Conservation (phyloP, 768 basidiomycete species). For the Tylopilus cervinicoccineus region DNA sequence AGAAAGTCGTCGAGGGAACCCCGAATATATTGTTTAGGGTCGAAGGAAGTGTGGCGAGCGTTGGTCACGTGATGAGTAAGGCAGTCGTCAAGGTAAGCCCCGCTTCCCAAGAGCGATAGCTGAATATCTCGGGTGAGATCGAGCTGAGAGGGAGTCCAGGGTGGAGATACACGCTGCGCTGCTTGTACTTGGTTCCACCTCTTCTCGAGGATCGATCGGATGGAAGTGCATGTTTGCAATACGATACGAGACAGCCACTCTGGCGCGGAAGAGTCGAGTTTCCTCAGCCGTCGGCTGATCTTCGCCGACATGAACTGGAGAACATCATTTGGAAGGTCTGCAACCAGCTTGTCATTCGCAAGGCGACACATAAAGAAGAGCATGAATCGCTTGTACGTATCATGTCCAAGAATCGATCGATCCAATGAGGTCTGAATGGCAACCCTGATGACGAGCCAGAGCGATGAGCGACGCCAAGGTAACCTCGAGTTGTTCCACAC, state of each 20-base stretch:
- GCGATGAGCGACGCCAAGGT: slow-evolving; percentile 48
- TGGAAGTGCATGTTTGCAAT: slow-evolving; percentile 31
- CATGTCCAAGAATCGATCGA: slow-evolving; percentile 8
- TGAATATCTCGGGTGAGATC: slow-evolving; percentile 29
- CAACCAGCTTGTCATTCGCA: slow-evolving; percentile 2
- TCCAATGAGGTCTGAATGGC: slow-evolving; percentile 37
- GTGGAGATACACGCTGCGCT: slow-evolving; percentile 23
- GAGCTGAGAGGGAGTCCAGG: slow-evolving; percentile 31
- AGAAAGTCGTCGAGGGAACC: slow-evolving; percentile 18
- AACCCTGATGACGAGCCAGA: slow-evolving; percentile 50
- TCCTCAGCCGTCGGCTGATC: slow-evolving; percentile 21
- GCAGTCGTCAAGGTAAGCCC: slow-evolving; percentile 24
- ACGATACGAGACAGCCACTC: slow-evolving; percentile 36
- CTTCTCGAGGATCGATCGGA: slow-evolving; percentile 21
- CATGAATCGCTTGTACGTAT: slow-evolving; percentile 33
- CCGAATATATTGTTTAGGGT: slow-evolving; percentile 2
- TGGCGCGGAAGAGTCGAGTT: slow-evolving; percentile 22
- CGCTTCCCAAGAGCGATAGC: slow-evolving; percentile 31
- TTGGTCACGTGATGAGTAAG: neutral
- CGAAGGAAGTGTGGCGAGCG: neutral
- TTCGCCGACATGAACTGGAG: slow-evolving; percentile 29
- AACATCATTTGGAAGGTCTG: slow-evolving; percentile 21
- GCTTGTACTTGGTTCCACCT: slow-evolving; percentile 35
- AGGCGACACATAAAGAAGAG: slow-evolving; percentile 27
- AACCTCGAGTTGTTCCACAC: slow-evolving; percentile 35